A percentile compares a stretch with the other conserved stretches of the same genome.
Conservation (phyloP, 176 grass and related monocot species). For the Eragrostis curvula region DNA sequence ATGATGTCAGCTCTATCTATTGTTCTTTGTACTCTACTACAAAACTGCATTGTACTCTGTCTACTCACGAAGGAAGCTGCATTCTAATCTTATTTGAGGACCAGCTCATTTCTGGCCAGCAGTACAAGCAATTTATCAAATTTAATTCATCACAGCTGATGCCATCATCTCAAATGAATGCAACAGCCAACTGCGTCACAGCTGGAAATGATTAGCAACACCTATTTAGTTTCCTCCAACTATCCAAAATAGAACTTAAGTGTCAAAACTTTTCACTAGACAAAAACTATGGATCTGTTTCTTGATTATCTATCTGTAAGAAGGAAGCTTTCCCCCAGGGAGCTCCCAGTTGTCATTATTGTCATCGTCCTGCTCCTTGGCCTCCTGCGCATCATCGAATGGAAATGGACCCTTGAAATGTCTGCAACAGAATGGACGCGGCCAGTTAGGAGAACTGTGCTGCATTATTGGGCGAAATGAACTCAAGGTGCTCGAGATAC, state of each 20-base stretch:
- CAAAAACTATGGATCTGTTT: neutral
- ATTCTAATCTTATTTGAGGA: too few relatives aligned
- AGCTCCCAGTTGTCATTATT: conserved; percentile 57
- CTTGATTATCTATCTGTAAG: conserved; percentile 36
- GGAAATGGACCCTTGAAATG: conserved; percentile 49
- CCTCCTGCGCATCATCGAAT: conserved; percentile 15
- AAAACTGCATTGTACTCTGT: neutral
- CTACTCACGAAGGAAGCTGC: too few relatives aligned
- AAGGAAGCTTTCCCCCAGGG: conserved; percentile 49
- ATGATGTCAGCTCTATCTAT: too few relatives aligned
- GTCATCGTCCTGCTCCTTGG: conserved; percentile 24
- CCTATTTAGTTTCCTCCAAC: neutral
- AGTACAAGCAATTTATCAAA: too few relatives aligned
- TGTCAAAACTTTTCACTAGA: neutral
- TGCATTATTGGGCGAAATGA: neutral
- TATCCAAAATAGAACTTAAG: neutral
- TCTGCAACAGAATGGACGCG: neutral
- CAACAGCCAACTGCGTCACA: too few relatives aligned
- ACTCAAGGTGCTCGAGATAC: neutral
- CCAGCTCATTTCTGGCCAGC: too few relatives aligned
- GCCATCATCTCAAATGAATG: too few relatives aligned
- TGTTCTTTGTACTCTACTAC: too few relatives aligned
- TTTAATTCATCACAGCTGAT: too few relatives aligned
- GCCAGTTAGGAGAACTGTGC: neutral
- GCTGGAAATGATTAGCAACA: neutral